Evolutionary conservation across 768 basidiomycete species (phyloP).

Genomic region (Cubamyces sp.): DNA sequence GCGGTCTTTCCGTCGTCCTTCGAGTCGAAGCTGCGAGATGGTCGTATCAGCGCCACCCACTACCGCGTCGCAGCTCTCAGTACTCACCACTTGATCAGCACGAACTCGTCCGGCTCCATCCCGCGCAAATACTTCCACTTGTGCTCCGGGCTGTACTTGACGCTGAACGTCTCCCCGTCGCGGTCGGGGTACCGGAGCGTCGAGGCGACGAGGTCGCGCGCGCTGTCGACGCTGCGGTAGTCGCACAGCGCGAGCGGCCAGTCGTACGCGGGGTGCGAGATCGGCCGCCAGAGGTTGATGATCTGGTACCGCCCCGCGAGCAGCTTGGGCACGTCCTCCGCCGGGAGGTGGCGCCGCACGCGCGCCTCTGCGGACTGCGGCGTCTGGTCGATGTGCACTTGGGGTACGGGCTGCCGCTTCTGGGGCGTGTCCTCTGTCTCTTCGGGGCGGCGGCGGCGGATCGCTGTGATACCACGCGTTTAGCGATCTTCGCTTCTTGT

Average conservation of each 20-base stretch:
- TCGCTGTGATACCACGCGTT: slow-evolving; percentile 35
- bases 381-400: slow-evolving; percentile 53
- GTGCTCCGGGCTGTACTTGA: slow-evolving; percentile 44
- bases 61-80: neutral
- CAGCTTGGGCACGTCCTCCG: slow-evolving; percentile 41
- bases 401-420: slow-evolving; percentile 47
- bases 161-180: slow-evolving; percentile 48
- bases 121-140: slow-evolving; percentile 51
- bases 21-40: slow-evolving; percentile 38
- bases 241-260: slow-evolving; percentile 55
- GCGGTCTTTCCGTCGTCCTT: slow-evolving; percentile 49
- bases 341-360: slow-evolving; percentile 48
- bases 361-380: slow-evolving; percentile 42
- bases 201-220: slow-evolving; percentile 43
- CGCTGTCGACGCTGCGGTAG: slow-evolving; percentile 44
- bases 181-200: slow-evolving; percentile 46
- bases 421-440: slow-evolving; percentile 41
- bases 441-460: slow-evolving; percentile 46
- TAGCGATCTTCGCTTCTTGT: neutral
- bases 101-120: slow-evolving; percentile 49
- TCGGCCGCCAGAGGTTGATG: slow-evolving; percentile 60
- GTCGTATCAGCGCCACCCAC: slow-evolving; percentile 1
- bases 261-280: slow-evolving; percentile 48
- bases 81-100: slow-evolving; percentile 52
- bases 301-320: slow-evolving; percentile 53